phyloP scores from a whole-genome alignment of 1,139 yeast species.

The Debaryomyces nepalensis region DNA sequence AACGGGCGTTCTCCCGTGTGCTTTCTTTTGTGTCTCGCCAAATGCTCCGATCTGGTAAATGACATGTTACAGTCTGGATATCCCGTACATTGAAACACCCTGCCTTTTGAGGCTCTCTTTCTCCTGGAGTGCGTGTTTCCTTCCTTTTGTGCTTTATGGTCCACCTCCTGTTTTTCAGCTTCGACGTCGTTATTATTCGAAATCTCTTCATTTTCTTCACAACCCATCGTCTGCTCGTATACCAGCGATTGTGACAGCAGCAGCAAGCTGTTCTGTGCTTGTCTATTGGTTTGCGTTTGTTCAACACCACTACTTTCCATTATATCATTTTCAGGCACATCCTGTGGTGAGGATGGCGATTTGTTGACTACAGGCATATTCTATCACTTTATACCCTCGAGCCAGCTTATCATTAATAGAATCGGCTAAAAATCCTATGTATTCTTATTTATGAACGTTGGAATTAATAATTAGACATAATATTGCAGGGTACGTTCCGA shows the following conservation, averaged over 20 bases:
- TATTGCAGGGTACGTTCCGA: slow-evolving; percentile 8
- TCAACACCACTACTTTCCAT: neutral
- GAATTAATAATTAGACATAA: slow-evolving; percentile 3
- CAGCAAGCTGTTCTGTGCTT: neutral
- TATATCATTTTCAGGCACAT: neutral
- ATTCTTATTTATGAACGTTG: neutral
- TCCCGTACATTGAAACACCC: slow-evolving; percentile 84
- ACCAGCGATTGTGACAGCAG: neutral
- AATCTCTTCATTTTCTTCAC: neutral
- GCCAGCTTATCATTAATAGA: neutral
- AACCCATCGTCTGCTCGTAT: neutral
- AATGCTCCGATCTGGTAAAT: slow-evolving; percentile 85
- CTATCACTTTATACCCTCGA: neutral
- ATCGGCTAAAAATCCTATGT: neutral
- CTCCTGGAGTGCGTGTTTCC: slow-evolving; percentile 17
- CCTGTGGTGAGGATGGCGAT: neutral
- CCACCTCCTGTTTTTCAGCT: slow-evolving; percentile 1
- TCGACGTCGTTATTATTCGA: neutral
- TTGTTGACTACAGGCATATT: slow-evolving; percentile 1
- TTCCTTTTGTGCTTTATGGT: neutral
- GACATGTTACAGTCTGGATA: slow-evolving; percentile 88
- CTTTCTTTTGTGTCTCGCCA: slow-evolving; percentile 89
- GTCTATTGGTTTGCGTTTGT: slow-evolving; percentile 2
- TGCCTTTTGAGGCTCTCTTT: slow-evolving; percentile 55
- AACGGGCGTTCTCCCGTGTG: slow-evolving; percentile 97